Evolutionary conservation across 2,329 filamentous ascomycete genomes (phyloP).

Genomic region (Xylariomycetidae sp.): DNA sequence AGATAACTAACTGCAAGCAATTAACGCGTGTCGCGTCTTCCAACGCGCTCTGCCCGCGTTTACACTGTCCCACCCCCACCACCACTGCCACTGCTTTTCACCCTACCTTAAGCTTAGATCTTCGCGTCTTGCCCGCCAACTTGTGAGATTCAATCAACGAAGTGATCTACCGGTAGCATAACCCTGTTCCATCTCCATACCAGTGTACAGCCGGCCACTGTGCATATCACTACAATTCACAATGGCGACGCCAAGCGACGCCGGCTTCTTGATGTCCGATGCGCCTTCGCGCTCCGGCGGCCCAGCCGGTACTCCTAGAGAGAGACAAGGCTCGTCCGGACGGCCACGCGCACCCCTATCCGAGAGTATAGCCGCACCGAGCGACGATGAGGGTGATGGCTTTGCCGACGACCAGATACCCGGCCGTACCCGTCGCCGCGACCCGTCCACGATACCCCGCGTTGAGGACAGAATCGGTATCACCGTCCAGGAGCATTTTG

Average conservation of each 20-base stretch:
- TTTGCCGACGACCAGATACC: conserved; percentile 61
- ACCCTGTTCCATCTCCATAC: too few relatives aligned
- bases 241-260: conserved; percentile 51
- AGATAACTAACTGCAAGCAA: too few relatives aligned
- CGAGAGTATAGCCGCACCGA: conserved; percentile 53
- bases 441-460: conserved; percentile 52
- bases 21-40: too few relatives aligned
- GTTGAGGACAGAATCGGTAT: conserved; percentile 74
- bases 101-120: too few relatives aligned
- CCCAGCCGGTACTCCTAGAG: conserved; percentile 38
- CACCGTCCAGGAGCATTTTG: conserved; percentile 69
- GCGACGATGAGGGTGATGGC: conserved; percentile 56
- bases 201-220: too few relatives aligned
- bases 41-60: too few relatives aligned
- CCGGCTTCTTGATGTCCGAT: conserved; percentile 53
- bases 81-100: too few relatives aligned
- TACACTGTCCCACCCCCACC: too few relatives aligned
- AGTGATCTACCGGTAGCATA: too few relatives aligned
- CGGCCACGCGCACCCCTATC: conserved; percentile 56
- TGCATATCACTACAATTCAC: too few relatives aligned
- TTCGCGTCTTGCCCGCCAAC: too few relatives aligned
- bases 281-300: conserved; percentile 35
- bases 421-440: conserved; percentile 39
- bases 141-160: too few relatives aligned
- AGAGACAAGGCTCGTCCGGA: conserved; percentile 43